Evolutionary conservation across 129 eudicot genomes (phyloP).

Genomic region (Chrysanthemum seticuspe): DNA sequence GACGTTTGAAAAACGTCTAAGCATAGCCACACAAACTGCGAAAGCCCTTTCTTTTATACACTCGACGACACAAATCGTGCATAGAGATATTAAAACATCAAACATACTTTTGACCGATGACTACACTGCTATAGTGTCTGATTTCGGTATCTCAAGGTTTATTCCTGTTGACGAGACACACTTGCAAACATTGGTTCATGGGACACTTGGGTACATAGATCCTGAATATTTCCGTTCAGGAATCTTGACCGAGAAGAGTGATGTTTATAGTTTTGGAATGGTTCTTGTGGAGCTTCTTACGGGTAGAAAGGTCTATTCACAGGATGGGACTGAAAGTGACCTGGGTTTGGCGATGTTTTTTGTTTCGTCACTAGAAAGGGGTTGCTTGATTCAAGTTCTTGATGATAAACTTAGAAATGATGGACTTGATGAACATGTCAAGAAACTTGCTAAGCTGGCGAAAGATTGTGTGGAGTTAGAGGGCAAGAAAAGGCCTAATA

Average conservation of each 20-base stretch:
- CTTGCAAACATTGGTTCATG: constrained; percentile 22
- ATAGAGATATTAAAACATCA: constrained; percentile 30
- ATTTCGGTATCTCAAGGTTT: constrained; percentile 29
- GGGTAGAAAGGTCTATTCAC: constrained; percentile 25
- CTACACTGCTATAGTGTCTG: constrained; percentile 28
- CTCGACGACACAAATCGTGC: constrained; percentile 23
- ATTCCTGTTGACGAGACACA: constrained; percentile 29
- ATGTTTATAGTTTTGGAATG: constrained; percentile 36
- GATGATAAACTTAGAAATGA: constrained; percentile 29
- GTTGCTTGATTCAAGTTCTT: constrained; percentile 22
- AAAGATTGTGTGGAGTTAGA: constrained; percentile 18
- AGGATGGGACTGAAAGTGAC: constrained; percentile 22
- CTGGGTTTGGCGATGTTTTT: constrained; percentile 26
- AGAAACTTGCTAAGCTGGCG: constrained; percentile 16
- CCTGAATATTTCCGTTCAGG: constrained; percentile 31
- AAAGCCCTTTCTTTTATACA: constrained; percentile 23
- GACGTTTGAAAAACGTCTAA: constrained; percentile 17
- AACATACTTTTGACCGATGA: constrained; percentile 25
- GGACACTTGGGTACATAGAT: constrained; percentile 36
- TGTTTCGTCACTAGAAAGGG: constrained; percentile 23
- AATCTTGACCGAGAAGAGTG: constrained; percentile 28
- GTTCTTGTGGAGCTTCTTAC: constrained; percentile 40
- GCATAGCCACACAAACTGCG: constrained; percentile 22
- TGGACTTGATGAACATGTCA: constrained; percentile 23
- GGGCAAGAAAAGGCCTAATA: constrained; percentile 29